phyloP scores from a whole-genome alignment of 768 basidiomycete species.

The Fomitopsis serialis region DNA sequence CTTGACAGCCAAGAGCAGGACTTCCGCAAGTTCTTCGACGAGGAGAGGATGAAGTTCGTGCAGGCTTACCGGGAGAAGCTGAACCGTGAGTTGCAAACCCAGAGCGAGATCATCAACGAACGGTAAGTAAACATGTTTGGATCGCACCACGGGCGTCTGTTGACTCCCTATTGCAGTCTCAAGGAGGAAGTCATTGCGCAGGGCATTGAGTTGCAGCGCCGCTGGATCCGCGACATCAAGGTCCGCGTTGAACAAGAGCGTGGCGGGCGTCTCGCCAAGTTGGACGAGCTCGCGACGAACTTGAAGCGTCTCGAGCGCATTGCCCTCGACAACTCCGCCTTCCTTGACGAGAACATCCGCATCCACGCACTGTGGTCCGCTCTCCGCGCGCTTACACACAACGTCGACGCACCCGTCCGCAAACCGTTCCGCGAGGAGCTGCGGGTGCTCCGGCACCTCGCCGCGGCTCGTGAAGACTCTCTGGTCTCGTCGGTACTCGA shows the following conservation, averaged over 20 bases:
- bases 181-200: constrained; percentile 94
- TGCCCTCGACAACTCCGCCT: constrained; percentile 83
- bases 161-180: constrained; percentile 44
- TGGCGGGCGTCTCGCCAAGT: constrained; percentile 88
- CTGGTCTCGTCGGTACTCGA: constrained; percentile 63
- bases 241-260: constrained; percentile 95
- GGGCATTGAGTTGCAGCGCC: constrained; percentile 93
- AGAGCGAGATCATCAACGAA: constrained; percentile 92
- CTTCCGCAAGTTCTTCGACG: constrained; percentile 75
- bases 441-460: constrained; percentile 69
- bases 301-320: constrained; percentile 89
- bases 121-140: constrained; percentile 44
- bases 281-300: constrained; percentile 87
- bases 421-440: constrained; percentile 90
- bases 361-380: constrained; percentile 92
- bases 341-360: constrained; percentile 91
- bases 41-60: constrained; percentile 68
- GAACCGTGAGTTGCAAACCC: constrained; percentile 76
- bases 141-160: not conserved
- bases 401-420: constrained; percentile 59
- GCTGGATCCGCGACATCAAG: constrained; percentile 96
- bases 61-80: constrained; percentile 83
- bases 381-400: constrained; percentile 68
- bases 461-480: constrained; percentile 65
- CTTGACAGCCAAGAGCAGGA: constrained; percentile 82